phyloP scores from a whole-genome alignment of 2,329 filamentous ascomycete genomes.

The Coniochaeta sp. region DNA sequence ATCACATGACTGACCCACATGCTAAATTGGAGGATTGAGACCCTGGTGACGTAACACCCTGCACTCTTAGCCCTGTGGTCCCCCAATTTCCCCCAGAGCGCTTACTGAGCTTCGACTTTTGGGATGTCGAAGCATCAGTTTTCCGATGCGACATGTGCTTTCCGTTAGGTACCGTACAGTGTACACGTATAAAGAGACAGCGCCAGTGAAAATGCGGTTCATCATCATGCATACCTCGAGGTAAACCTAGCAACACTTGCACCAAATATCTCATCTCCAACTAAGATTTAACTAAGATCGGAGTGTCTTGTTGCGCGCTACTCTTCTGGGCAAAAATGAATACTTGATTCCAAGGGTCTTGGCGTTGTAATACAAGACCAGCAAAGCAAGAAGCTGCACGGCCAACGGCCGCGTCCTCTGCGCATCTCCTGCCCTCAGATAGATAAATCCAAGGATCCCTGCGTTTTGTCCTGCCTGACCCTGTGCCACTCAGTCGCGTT shows the following conservation, averaged over 20 bases:
- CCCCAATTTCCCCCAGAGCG: neutral
- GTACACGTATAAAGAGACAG: neutral
- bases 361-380: neutral
- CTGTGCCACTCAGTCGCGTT: neutral
- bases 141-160: neutral
- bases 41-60: neutral
- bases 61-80: neutral
- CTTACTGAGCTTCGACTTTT: neutral
- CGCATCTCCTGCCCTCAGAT: neutral
- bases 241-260: neutral
- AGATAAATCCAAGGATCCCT: neutral
- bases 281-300: neutral
- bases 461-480: neutral
- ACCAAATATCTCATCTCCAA: neutral
- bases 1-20: no score
- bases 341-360: neutral
- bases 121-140: neutral
- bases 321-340: neutral
- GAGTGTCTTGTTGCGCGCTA: neutral
- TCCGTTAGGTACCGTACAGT: no score
- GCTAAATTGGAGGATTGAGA: neutral
- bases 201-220: neutral
- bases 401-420: neutral
- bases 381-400: neutral
- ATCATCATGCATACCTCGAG: neutral